A percentile compares a stretch with the other conserved stretches of the same genome.
Conservation (phyloP, 2,329 filamentous ascomycete species). For the Diaporthe australafricana region DNA sequence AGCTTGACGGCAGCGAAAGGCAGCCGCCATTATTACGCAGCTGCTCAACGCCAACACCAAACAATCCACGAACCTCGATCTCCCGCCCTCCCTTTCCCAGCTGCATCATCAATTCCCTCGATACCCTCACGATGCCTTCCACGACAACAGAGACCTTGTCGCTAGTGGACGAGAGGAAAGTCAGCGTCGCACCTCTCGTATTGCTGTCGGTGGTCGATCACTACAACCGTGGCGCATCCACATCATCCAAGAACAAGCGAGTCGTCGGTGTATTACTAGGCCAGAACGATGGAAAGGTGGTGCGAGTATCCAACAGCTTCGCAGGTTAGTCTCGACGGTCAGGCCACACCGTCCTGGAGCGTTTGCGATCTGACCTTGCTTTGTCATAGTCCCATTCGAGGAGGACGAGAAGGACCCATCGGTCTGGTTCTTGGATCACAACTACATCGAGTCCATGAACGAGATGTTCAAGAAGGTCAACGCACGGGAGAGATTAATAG, state of each 20-base stretch:
- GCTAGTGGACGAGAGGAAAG: constrained; percentile 86
- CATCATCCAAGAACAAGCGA: constrained; percentile 84
- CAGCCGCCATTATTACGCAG: constrained; percentile 30
- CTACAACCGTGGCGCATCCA: constrained; percentile 91
- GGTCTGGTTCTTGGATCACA: constrained; percentile 99
- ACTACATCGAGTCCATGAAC: constrained; percentile 99
- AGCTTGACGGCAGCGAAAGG: constrained; percentile 25
- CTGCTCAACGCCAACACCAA: constrained; percentile 31
- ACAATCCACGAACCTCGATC: constrained; percentile 36
- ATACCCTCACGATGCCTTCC: constrained; percentile 79
- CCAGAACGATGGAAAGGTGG: constrained; percentile 95
- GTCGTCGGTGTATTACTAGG: constrained; percentile 95
- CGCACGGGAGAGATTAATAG: constrained; percentile 97
- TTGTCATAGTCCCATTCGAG: constrained; percentile 76
- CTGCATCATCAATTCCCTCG: constrained; percentile 26
- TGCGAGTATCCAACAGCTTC: constrained; percentile 98
- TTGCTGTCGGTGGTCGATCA: constrained; percentile 98
- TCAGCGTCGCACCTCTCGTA: constrained; percentile 97
- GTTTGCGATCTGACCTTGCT: constrained; percentile 33
- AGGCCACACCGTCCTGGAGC: not conserved
- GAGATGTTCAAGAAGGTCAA: constrained; percentile 99
- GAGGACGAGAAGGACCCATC: constrained; percentile 99
- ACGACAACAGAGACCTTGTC: constrained; percentile 97
- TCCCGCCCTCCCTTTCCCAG: constrained; percentile 24
- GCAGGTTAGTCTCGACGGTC: constrained; percentile 72